phyloP scores from a whole-genome alignment of 306 rosid genomes.

The Quercus mongolica region DNA sequence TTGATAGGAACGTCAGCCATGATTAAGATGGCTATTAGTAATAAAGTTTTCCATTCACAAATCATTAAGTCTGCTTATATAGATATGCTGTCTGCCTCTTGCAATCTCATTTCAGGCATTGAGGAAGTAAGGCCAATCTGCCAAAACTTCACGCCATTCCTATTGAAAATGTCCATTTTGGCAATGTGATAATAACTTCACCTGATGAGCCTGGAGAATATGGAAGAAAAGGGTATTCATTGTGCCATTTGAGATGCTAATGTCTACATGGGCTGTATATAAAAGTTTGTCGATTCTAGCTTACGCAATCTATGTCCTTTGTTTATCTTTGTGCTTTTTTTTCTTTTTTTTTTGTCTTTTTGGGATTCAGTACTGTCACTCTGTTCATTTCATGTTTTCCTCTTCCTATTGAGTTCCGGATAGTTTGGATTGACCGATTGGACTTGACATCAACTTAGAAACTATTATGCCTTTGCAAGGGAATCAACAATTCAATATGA shows the following conservation, averaged over 20 bases:
- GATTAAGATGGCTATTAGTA: not conserved
- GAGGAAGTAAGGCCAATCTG: not conserved
- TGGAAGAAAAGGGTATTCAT: not conserved
- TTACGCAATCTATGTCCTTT: not conserved
- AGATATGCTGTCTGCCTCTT: not conserved
- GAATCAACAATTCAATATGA: too few relatives aligned
- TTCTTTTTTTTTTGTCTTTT: too few relatives aligned
- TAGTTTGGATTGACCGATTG: too few relatives aligned
- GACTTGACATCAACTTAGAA: too few relatives aligned
- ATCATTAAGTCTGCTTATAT: not conserved
- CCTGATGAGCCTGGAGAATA: not conserved
- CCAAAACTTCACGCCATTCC: not conserved
- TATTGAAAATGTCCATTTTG: too few relatives aligned
- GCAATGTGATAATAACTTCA: not conserved
- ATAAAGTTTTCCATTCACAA: not conserved
- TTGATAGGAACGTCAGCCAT: too few relatives aligned
- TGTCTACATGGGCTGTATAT: not conserved
- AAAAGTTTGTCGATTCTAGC: not conserved
- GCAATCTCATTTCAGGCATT: not conserved
- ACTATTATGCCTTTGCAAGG: too few relatives aligned
- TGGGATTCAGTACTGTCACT: too few relatives aligned
- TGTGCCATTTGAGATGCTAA: not conserved
- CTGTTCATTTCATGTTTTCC: too few relatives aligned
- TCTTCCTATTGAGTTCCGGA: too few relatives aligned
- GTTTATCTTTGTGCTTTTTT: not conserved